Evolutionary conservation across 495 filamentous ascomycete genomes (phyloP).

Genomic region (Penicillium antarcticum): DNA sequence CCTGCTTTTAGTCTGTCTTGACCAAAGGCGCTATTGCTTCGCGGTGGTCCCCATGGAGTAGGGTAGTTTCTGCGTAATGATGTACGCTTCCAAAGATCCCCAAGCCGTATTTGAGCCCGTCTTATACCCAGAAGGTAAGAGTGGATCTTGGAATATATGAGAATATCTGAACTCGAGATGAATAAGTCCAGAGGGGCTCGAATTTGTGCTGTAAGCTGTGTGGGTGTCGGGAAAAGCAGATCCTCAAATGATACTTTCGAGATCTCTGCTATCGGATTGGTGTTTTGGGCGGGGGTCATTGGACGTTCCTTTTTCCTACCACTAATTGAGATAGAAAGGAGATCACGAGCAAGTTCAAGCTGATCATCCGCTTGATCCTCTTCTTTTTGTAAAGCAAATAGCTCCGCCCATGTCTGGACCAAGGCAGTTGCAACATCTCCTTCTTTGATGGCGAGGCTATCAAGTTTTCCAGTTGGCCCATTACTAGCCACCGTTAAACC

Average conservation of each 20-base stretch:
- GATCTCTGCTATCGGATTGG: constrained; percentile 22
- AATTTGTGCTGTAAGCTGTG: constrained; percentile 66
- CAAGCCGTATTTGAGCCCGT: constrained; percentile 75
- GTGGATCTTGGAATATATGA: constrained; percentile 76
- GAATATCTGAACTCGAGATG: constrained; percentile 68
- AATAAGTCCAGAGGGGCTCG: constrained; percentile 85
- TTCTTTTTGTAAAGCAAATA: constrained; percentile 69
- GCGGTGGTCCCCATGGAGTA: constrained; percentile 60
- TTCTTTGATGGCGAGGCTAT: constrained; percentile 72
- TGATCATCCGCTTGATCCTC: constrained; percentile 71
- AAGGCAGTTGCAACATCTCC: constrained; percentile 77
- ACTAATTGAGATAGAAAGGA: constrained; percentile 65
- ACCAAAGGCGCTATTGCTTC: constrained; percentile 56
- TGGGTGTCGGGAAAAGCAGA: constrained; percentile 75
- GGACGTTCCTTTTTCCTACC: constrained; percentile 20
- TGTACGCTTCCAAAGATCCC: constrained; percentile 80
- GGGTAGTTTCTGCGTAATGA: constrained; percentile 73
- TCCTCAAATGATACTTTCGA: constrained; percentile 63
- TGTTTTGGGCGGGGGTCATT: constrained; percentile 32
- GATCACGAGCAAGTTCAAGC: constrained; percentile 74
- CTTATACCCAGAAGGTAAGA: constrained; percentile 83
- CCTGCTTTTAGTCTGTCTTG: constrained; percentile 51
- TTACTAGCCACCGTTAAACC: constrained; percentile 20
- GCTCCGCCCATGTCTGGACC: constrained; percentile 68
- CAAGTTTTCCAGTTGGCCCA: constrained; percentile 31